phyloP scores from a whole-genome alignment of 768 basidiomycete genomes.

The Pisolithus tinctorius region DNA sequence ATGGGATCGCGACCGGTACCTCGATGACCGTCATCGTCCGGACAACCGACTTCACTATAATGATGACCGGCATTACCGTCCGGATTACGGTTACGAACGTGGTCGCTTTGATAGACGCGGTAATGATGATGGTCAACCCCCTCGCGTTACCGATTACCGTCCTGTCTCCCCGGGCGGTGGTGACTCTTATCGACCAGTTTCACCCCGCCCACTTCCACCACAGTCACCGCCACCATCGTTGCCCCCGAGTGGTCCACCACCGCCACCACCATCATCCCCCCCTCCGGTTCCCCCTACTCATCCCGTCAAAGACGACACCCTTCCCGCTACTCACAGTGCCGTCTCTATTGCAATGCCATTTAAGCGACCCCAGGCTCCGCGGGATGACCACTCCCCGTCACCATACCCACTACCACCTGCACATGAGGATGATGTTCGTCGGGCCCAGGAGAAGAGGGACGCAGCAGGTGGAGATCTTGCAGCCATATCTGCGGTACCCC shows the following conservation, averaged over 20 bases:
- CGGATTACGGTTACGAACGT: constrained; percentile 6
- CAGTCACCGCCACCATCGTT: neutral
- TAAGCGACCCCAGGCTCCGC: constrained; percentile 42
- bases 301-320: constrained; percentile 23
- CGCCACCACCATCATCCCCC: constrained; percentile 18
- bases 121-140: neutral
- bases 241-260: constrained; percentile 12
- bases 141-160: constrained; percentile 13
- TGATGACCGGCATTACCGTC: constrained; percentile 11
- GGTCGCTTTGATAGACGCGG: constrained; percentile 4
- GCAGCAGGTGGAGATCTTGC: constrained; percentile 1
- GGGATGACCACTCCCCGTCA: constrained; percentile 39
- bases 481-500: neutral
- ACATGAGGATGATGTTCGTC: constrained; percentile 19
- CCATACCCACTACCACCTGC: constrained; percentile 29
- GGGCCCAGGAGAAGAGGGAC: constrained; percentile 21
- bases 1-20: constrained; percentile 21
- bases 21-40: constrained; percentile 10
- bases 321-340: constrained; percentile 31
- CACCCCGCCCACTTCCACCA: constrained; percentile 9
- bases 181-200: constrained; percentile 12
- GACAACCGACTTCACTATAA: constrained; percentile 3
- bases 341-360: constrained; percentile 37
- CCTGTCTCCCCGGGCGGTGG: constrained; percentile 13
- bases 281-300: constrained; percentile 35